Base-by-base conservation (phyloP, 495 filamentous ascomycete genomes). In the Daldinia childiae region DNA sequence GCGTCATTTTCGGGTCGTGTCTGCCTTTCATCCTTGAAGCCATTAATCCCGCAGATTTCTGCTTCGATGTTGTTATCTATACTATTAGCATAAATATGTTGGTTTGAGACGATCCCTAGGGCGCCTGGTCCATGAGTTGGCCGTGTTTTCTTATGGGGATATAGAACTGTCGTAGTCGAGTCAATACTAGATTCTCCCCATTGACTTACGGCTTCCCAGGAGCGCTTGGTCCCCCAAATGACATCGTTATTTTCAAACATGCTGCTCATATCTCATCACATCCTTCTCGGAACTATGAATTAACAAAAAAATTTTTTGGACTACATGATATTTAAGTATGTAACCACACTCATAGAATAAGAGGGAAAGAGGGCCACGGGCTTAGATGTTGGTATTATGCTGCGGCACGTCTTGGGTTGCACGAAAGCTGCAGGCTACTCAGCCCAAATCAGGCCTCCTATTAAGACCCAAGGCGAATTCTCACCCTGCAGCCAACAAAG, bases 211-310 rank as follows among this genome's bases (percentile, higher is more conserved):
- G 24, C 6, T 14, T 68, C 38, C 65, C 58, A 68, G 21, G 65
- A 29, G 17, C 58, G 65, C 51, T 68, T 68, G 51, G 34, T 11
- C 12, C 58, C 51, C 21, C 9, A 7, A 15, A 21, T 39, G 24
- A 0, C 12, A 19, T 65, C 62, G 52, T 27, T n/a, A 24, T 17
- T 6, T 12, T 41, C 51, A 21, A 9, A 8, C 14, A 5, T 56
- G 1, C 36, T 51, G 19, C 43, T 50, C 58, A 51, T 62, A 12
- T 9, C 41, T 34, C 9, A 11, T 19, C 0, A 21, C 9, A 45
- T 8, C 1, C 17, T 9, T 21, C 7, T 9, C 7, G 17, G 8
- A 24, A 45, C 41, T 45, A 19, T 45, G 6, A 39, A 8, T 0
- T 3, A 19, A 45, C 8, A 11, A 21, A 21, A 0, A 3, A 21